A percentile compares a stretch with the other conserved stretches of the same genome.
These are phyloP conservation scores for Sporothrix euskadiensis DNA, from an alignment of 2,329 filamentous ascomycete species.

Conservation along the genomic window DNA sequence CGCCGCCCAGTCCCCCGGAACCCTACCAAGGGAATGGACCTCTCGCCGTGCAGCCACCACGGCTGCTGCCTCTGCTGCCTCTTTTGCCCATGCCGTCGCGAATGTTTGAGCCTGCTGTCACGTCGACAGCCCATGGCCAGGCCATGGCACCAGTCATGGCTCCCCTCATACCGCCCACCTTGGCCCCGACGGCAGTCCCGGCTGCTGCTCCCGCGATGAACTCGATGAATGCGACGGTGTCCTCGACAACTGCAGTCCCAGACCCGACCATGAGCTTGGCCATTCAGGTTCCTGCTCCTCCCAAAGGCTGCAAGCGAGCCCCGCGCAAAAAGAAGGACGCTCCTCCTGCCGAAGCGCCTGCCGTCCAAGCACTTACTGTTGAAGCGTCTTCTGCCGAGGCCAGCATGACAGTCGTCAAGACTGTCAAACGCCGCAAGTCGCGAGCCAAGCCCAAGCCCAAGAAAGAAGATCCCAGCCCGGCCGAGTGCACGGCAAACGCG, in stretches of 20 bases:
- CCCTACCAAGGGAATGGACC: conserved; percentile 3
- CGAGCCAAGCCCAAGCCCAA: neutral
- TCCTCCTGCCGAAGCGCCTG: neutral
- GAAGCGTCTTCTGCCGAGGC: neutral
- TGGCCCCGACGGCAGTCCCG: neutral
- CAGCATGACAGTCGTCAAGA: neutral
- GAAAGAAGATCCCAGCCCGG: neutral
- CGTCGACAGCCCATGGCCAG: neutral
- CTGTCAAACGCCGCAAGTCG: conserved; percentile 5
- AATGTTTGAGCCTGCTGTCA: neutral
- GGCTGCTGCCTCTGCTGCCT: neutral
- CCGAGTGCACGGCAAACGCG: neutral
- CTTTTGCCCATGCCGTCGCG: neutral
- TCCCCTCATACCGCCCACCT: too few species aligned
- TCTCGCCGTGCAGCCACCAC: neutral
- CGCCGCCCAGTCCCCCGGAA: neutral
- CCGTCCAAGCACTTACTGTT: neutral
- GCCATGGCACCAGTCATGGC: neutral
- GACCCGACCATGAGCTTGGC: neutral
- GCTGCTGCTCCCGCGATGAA: neutral
- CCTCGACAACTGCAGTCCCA: neutral
- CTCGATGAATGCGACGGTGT: neutral
- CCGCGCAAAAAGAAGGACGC: neutral
- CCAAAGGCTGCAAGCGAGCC: neutral
- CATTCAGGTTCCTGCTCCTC: neutral